These are phyloP conservation scores for Barnettozyma populi DNA, from an alignment of 805 yeast species.

Conservation along the genomic window DNA sequence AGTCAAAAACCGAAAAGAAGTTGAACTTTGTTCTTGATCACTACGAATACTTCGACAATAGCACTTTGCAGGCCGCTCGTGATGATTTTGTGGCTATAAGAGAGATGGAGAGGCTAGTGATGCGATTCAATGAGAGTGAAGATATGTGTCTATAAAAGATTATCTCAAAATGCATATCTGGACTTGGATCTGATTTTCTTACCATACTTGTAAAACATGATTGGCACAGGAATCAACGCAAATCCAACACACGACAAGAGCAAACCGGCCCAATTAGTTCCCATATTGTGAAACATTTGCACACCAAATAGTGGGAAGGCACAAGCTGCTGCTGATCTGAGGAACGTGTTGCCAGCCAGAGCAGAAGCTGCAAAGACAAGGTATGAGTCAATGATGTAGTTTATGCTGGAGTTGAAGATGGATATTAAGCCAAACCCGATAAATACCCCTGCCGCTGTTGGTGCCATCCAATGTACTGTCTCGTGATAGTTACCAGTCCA, in stretches of 20 bases:
- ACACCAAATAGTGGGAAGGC: slow-evolving; percentile 68
- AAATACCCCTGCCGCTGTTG: slow-evolving; percentile 58
- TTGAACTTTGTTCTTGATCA: neutral
- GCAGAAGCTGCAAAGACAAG: slow-evolving; percentile 73
- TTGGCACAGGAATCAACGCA: slow-evolving; percentile 60
- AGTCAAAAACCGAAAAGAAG: neutral
- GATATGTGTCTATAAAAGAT: slow-evolving; percentile 4
- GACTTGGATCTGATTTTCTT: slow-evolving; percentile 48
- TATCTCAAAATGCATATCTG: slow-evolving; percentile 40
- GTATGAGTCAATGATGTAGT: slow-evolving; percentile 70
- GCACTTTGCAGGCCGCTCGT: neutral
- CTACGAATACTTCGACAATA: neutral
- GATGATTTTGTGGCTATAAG: slow-evolving; percentile 4
- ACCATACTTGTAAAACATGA: slow-evolving; percentile 59
- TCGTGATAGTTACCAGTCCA: slow-evolving; percentile 81
- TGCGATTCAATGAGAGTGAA: slow-evolving; percentile 10
- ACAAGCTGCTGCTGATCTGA: slow-evolving; percentile 65
- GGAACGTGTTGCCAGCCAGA: slow-evolving; percentile 64
- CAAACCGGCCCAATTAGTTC: slow-evolving; percentile 76
- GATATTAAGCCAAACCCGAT: slow-evolving; percentile 64
- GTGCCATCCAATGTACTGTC: slow-evolving; percentile 76
- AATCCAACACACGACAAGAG: slow-evolving; percentile 58
- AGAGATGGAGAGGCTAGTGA: slow-evolving; percentile 6
- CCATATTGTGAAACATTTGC: slow-evolving; percentile 64
- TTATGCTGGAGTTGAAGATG: slow-evolving; percentile 64